Percentiles rank a stretch among this genome's conserved stretches.
Evolutionary conservation across 2,329 filamentous ascomycete species (phyloP).

Genomic region (Trichoderma harzianum): DNA sequence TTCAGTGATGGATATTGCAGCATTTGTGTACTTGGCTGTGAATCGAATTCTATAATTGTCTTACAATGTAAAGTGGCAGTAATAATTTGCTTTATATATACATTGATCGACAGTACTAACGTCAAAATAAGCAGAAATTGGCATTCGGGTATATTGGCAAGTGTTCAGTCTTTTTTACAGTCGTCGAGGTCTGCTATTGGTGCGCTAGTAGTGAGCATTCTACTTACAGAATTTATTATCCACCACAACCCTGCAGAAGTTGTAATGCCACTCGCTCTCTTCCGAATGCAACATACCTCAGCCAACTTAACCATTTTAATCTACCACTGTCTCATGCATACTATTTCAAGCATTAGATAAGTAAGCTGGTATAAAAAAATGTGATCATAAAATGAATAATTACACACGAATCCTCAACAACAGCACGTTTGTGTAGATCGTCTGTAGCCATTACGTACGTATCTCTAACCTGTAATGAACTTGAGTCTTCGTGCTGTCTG

Average conservation of each 20-base stretch:
- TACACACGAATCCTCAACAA: background rate
- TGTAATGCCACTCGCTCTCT: background rate
- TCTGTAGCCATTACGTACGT: background rate
- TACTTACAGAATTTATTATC: background rate
- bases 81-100: background rate
- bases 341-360: background rate
- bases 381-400: background rate
- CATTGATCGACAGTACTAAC: background rate
- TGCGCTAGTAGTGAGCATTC: background rate
- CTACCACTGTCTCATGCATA: background rate
- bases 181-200: background rate
- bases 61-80: background rate
- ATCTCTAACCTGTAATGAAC: accelerated
- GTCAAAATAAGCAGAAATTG: background rate
- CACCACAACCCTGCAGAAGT: background rate
- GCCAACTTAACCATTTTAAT: background rate
- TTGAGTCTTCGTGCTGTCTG: too few relatives aligned
- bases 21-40: too few relatives aligned
- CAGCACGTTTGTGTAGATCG: background rate
- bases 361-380: background rate
- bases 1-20: background rate
- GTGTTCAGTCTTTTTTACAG: background rate
- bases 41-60: background rate
- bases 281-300: background rate
- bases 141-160: background rate